These are phyloP conservation scores for Solanum pennellii DNA, from an alignment of 257 asterid species.

Conservation along the genomic window DNA sequence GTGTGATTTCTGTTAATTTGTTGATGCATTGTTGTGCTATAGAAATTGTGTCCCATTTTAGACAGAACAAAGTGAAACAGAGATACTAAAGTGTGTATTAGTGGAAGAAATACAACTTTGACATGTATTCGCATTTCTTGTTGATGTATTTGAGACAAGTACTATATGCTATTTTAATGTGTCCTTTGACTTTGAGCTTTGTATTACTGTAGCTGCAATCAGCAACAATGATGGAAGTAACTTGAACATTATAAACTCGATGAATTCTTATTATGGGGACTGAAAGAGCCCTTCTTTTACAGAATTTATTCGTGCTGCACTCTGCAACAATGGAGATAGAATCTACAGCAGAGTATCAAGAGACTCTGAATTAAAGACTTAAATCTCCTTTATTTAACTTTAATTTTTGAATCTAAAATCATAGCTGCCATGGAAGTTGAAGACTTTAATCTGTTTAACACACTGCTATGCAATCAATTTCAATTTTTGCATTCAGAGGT, in stretches of 20 bases:
- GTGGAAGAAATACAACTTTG: not conserved
- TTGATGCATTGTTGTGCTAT: not conserved
- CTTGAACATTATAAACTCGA: not conserved
- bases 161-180: too few relatives aligned
- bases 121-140: not conserved
- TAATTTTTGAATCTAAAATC: not conserved
- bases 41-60: not conserved
- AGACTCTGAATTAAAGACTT: not conserved
- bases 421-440: not conserved
- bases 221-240: not conserved
- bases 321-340: not conserved
- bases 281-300: not conserved
- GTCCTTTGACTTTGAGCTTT: too few relatives aligned
- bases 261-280: not conserved
- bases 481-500: constrained; percentile 70
- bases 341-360: not conserved
- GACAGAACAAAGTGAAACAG: not conserved
- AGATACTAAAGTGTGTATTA: not conserved
- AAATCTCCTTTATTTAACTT: not conserved
- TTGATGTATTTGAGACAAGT: not conserved
- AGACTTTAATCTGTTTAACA: not conserved
- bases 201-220: too few relatives aligned
- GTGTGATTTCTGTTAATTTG: not conserved
- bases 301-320: not conserved
- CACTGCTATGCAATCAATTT: constrained; percentile 78